These are phyloP conservation scores for Solanum aculeatissimum DNA, from an alignment of 305 asterid genomes.

Conservation along the genomic window DNA sequence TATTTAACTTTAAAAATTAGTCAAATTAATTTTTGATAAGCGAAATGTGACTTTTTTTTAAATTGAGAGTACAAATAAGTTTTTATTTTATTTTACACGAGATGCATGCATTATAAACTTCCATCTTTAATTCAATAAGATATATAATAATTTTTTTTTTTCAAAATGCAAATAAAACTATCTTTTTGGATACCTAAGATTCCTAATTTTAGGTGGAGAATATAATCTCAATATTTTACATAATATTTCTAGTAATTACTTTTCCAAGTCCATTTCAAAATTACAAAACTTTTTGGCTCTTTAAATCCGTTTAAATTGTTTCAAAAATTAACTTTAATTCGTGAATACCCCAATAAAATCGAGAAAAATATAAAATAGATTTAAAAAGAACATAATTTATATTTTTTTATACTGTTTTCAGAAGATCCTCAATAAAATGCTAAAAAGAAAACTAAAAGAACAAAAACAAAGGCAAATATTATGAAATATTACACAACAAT, in stretches of 20 bases:
- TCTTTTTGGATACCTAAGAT: neutral
- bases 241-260: neutral
- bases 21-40: neutral
- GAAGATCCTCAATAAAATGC: neutral
- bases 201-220: neutral
- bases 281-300: neutral
- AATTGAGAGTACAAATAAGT: neutral
- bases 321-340: neutral
- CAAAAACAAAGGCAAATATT: neutral
- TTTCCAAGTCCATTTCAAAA: neutral
- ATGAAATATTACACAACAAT: too few relatives aligned
- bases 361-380: neutral
- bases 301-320: neutral
- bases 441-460: neutral
- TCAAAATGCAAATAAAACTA: neutral
- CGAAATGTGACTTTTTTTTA: neutral
- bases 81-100: neutral
- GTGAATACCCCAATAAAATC: neutral
- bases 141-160: neutral
- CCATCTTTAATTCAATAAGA: neutral
- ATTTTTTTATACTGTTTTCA: neutral
- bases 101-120: neutral
- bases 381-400: too few relatives aligned
- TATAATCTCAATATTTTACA: neutral
- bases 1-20: neutral